Evolutionary conservation across 768 basidiomycete genomes (phyloP), one percentile per base, ranked within the genome.

Genomic region (Kwoniella europaea): DNA sequence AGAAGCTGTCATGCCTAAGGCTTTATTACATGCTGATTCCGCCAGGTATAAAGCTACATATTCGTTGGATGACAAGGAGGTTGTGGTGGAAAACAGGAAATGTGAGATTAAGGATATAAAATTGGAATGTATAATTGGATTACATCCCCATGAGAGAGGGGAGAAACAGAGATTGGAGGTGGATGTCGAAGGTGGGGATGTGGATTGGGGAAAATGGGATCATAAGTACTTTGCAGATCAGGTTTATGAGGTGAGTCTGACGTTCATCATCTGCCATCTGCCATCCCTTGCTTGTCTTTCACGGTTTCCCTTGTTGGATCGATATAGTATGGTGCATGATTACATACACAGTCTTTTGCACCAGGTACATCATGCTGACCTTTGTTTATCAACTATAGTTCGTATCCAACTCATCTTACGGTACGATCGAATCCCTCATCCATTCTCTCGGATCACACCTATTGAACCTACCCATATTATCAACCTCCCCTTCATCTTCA

Each of bases 351-450:
- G 35, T 35, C 35, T 35, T 53, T 53, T 55, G 27, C 4, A 12
- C 62, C 41, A 20, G 4, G n/a, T 15, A 27, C 63, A 43, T 56
- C 7, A 12, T 10, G n/a, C 65, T 20, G 67, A n/a, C 64, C 58
- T 10, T 59, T 44, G 18, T 58, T 43, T 65, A 41, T 74, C 9
- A 22, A 7, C 35, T 72, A 44, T 74, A 91, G 90, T 86, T 81
- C 68, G 85, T 90, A 4, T 77, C 82, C 18, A 65, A 77, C 0
- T 87, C 90, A 0, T 83, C 85, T 0, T 91, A 86, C 77, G 82
- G 87, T 24, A 93, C 91, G 0, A 83, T 93, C 53, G 92, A 93
- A 79, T 88, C 91, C 1, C 84, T 93, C n/a, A 86, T 88, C 4
- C 88, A 90, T 6, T 84, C 84, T 18, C 85, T 90, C 20, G 88